Percentiles rank a stretch among this genome's conserved stretches.
Evolutionary conservation across 768 basidiomycete species (phyloP).

Genomic region (Russula compacta): DNA sequence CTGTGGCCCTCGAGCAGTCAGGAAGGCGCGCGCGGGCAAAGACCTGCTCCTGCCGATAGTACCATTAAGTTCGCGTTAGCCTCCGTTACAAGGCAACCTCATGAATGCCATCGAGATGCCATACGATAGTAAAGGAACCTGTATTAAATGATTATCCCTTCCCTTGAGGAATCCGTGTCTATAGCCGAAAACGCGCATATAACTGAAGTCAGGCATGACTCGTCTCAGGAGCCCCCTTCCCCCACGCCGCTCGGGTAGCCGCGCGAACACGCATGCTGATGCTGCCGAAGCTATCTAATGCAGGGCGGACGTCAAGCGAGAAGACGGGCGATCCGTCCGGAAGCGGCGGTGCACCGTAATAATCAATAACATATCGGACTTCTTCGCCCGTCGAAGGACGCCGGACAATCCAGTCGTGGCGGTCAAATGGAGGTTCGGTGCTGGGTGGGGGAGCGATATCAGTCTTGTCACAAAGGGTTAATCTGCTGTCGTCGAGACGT

Average conservation of each 20-base stretch:
- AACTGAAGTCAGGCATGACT: not conserved
- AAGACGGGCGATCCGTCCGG: conserved; percentile 91
- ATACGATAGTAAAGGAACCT: not conserved
- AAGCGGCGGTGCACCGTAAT: conserved; percentile 89
- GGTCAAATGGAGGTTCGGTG: conserved; percentile 86
- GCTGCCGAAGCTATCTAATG: conserved; percentile 76
- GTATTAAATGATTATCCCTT: not conserved
- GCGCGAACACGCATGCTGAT: conserved; percentile 44
- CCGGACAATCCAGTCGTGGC: conserved; percentile 91
- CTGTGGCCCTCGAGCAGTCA: not conserved
- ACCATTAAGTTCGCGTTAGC: not conserved
- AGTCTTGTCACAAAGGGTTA: not conserved
- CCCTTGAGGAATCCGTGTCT: not conserved
- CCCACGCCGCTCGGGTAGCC: conserved; percentile 23
- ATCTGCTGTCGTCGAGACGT: conserved; percentile 21
- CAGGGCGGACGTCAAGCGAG: conserved; percentile 90
- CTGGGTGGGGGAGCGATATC: conserved; percentile 32
- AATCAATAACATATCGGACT: conserved; percentile 96
- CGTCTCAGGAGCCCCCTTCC: not conserved
- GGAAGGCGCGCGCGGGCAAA: not conserved
- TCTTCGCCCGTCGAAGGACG: conserved; percentile 71
- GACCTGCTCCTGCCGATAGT: not conserved
- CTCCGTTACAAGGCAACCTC: not conserved
- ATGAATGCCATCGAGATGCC: not conserved
- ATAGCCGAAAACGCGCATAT: not conserved